phyloP scores from a whole-genome alignment of 2,329 filamentous ascomycete genomes.

The Sarocladium oryzae region DNA sequence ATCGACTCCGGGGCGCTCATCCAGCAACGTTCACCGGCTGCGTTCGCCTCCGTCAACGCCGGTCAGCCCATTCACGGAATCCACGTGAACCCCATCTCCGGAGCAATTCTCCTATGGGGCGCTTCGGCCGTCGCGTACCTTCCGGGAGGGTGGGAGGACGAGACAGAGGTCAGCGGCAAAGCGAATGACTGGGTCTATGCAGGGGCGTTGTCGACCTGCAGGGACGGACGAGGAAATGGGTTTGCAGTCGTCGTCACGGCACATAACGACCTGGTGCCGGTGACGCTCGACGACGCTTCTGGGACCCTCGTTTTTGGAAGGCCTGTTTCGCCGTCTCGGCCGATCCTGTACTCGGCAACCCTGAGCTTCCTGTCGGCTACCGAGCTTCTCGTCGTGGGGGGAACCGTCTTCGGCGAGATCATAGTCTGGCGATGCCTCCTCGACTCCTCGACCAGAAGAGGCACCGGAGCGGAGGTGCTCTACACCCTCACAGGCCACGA shows the following conservation, averaged over 20 bases:
- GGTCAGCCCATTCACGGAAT: constrained; percentile 73
- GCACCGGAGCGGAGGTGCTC: constrained; percentile 35
- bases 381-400: constrained; percentile 70
- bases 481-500: constrained; percentile 65
- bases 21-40: constrained; percentile 27
- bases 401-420: constrained; percentile 92
- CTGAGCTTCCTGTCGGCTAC: constrained; percentile 54
- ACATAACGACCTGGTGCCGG: constrained; percentile 70
- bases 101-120: constrained; percentile 60
- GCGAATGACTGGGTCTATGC: constrained; percentile 75
- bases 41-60: constrained; percentile 42
- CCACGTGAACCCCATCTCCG: constrained; percentile 28
- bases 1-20: constrained; percentile 27
- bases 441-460: not conserved
- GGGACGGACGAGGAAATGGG: constrained; percentile 18
- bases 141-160: constrained; percentile 18
- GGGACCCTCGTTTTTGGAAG: constrained; percentile 36
- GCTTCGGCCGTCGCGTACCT: constrained; percentile 48
- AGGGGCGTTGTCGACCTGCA: constrained; percentile 45
- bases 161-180: constrained; percentile 28
- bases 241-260: constrained; percentile 66
- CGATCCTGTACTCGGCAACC: constrained; percentile 82
- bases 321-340: constrained; percentile 61
- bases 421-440: constrained; percentile 73
- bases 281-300: constrained; percentile 29